Conservation (phyloP, 2,329 filamentous ascomycete genomes). For the Aspergillus jensenii region DNA sequence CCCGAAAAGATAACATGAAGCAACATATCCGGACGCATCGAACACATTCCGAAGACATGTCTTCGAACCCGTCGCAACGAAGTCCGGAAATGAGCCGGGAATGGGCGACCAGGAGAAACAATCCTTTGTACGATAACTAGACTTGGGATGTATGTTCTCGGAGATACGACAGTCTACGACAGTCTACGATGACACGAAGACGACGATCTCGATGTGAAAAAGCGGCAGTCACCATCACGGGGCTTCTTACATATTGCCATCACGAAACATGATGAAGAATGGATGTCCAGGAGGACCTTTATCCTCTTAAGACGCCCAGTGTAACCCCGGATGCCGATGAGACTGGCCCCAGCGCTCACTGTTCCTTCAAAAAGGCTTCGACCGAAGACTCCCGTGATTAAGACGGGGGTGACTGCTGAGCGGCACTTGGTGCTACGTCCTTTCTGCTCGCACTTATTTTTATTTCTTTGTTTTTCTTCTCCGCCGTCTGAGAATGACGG, state of each 20-base stretch:
- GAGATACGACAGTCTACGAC: constrained; percentile 8
- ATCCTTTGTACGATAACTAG: constrained; percentile 18
- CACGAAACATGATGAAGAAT: constrained; percentile 8
- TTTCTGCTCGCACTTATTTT: background rate
- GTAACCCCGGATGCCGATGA: background rate
- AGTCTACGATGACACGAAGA: constrained; percentile 15
- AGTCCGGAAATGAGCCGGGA: constrained; percentile 14
- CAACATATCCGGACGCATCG: constrained; percentile 64
- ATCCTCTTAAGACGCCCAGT: background rate
- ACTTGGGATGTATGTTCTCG: constrained; percentile 15
- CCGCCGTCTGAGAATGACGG: constrained; percentile 12
- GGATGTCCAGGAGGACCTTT: background rate
- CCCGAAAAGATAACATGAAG: constrained; percentile 70
- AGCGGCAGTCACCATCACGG: constrained; percentile 10
- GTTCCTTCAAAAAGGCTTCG: constrained; percentile 2
- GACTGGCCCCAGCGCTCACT: background rate
- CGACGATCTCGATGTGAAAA: constrained; percentile 9
- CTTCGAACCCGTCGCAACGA: constrained; percentile 17
- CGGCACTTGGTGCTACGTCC: constrained; percentile 8
- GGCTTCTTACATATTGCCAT: constrained; percentile 12
- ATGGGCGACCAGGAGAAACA: constrained; percentile 13
- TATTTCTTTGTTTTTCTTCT: background rate
- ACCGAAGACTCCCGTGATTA: background rate
- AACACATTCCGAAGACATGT: constrained; percentile 35
- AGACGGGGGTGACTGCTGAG: constrained; percentile 15